phyloP scores from a whole-genome alignment of 2,329 filamentous ascomycete species.

The Alternaria sp. region DNA sequence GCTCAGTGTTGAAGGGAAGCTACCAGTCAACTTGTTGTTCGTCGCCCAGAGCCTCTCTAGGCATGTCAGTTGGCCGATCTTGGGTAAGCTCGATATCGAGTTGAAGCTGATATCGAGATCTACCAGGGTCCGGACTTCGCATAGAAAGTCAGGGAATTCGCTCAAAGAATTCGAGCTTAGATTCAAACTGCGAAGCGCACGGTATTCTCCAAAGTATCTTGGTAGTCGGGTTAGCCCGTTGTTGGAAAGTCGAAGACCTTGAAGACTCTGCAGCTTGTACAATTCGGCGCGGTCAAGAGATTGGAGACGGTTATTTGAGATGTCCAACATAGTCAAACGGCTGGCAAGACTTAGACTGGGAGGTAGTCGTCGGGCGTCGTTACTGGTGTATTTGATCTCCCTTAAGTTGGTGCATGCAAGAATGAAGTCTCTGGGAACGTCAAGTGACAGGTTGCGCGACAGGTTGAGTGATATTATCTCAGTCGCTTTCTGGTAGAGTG shows the following conservation, averaged over 20 bases:
- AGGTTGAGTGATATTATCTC: slow-evolving; percentile 97
- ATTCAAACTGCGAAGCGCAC: slow-evolving; percentile 81
- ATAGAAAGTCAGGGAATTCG: slow-evolving; percentile 85
- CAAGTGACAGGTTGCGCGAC: slow-evolving; percentile 88
- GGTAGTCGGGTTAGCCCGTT: slow-evolving; percentile 86
- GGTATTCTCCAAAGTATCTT: slow-evolving; percentile 82
- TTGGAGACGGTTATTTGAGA: slow-evolving; percentile 93
- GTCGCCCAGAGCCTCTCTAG: slow-evolving; percentile 93
- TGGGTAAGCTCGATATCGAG: slow-evolving; percentile 79
- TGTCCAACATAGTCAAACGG: slow-evolving; percentile 86
- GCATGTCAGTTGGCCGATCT: slow-evolving; percentile 79
- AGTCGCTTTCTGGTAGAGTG: slow-evolving; percentile 86
- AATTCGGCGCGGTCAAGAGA: slow-evolving; percentile 87
- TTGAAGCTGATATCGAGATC: slow-evolving; percentile 99
- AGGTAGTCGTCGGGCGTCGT: slow-evolving; percentile 87
- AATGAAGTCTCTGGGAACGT: slow-evolving; percentile 95
- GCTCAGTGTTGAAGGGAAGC: slow-evolving; percentile 76
- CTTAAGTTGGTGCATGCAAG: slow-evolving; percentile 89
- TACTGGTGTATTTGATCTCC: slow-evolving; percentile 95
- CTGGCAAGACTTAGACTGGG: slow-evolving; percentile 82
- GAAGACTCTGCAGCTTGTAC: slow-evolving; percentile 75
- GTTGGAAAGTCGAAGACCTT: slow-evolving; percentile 93
- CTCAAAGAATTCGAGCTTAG: slow-evolving; percentile 93
- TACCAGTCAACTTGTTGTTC: slow-evolving; percentile 85
- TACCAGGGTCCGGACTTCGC: slow-evolving; percentile 81